phyloP scores from a whole-genome alignment of 306 rosid genomes.

The Adenanthera pavonina region DNA sequence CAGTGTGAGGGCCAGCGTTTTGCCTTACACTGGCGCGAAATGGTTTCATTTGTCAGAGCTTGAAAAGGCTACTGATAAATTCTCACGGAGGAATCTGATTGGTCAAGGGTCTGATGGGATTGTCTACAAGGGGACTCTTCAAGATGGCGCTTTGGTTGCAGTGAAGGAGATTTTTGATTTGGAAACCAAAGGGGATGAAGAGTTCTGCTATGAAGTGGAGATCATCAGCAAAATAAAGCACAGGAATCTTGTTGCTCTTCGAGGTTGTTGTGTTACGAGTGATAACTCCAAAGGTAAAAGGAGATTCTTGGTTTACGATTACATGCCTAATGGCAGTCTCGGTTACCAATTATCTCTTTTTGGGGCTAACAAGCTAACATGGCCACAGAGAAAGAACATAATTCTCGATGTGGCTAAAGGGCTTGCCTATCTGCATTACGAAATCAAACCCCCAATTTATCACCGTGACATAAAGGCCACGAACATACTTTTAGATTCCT shows the following conservation, averaged over 20 bases:
- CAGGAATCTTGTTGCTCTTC: constrained; percentile 72
- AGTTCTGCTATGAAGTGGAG: constrained; percentile 76
- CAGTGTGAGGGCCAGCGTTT: constrained; percentile 54
- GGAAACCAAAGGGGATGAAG: constrained; percentile 75
- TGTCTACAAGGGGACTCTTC: constrained; percentile 75
- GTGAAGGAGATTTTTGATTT: constrained; percentile 64
- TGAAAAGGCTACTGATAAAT: constrained; percentile 68
- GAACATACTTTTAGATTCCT: constrained; percentile 71
- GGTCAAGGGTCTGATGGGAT: constrained; percentile 82
- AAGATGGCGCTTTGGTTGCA: constrained; percentile 67
- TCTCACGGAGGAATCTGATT: constrained; percentile 64
- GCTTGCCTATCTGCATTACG: constrained; percentile 73
- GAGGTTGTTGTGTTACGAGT: constrained; percentile 79
- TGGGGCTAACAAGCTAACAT: constrained; percentile 51
- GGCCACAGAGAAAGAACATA: constrained; percentile 84
- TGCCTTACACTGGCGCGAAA: constrained; percentile 67
- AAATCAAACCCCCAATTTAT: constrained; percentile 77
- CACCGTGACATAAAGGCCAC: constrained; percentile 82
- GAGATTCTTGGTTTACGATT: constrained; percentile 75
- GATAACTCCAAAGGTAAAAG: constrained; percentile 63
- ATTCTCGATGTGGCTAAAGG: constrained; percentile 88
- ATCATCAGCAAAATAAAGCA: constrained; percentile 82
- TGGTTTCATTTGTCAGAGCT: constrained; percentile 77
- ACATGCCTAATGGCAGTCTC: constrained; percentile 73
- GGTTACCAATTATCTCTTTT: constrained; percentile 53